phyloP scores from a whole-genome alignment of 2,329 filamentous ascomycete genomes.

The Ophiostoma himal-ulmi region DNA sequence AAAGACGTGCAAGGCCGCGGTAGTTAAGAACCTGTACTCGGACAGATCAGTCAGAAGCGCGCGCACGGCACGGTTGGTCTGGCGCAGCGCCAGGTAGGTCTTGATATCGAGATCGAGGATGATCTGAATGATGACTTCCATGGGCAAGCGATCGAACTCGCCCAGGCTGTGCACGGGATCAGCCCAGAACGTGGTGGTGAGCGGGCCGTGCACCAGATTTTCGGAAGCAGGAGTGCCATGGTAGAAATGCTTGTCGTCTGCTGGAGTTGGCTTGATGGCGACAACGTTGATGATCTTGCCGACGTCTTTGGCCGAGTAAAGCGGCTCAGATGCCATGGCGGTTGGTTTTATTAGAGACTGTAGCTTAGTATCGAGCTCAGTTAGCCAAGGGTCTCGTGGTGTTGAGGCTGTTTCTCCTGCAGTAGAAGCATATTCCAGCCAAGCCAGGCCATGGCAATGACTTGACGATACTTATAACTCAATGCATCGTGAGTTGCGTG shows the following conservation, averaged over 20 bases:
- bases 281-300: background rate
- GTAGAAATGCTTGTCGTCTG: background rate
- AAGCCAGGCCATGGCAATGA: background rate
- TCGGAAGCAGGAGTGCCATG: background rate
- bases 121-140: conserved; percentile 13
- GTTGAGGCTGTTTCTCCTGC: background rate
- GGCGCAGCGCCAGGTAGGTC: conserved; percentile 17
- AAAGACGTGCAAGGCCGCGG: conserved; percentile 13
- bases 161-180: background rate
- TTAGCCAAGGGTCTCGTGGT: background rate
- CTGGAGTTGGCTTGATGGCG: background rate
- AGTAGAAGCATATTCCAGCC: background rate
- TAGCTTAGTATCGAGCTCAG: too few relatives aligned
- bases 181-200: background rate
- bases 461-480: background rate
- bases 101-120: conserved; percentile 12
- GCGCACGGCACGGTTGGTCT: conserved; percentile 17
- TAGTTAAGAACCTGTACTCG: conserved; percentile 4
- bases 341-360: background rate
- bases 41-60: background rate
- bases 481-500: background rate
- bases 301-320: background rate
- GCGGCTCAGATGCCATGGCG: background rate
- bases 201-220: too few relatives aligned
- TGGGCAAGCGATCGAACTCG: conserved; percentile 11